Base-by-base conservation (phyloP, 208 protist species). In the Tritrichomonas foetus region DNA sequence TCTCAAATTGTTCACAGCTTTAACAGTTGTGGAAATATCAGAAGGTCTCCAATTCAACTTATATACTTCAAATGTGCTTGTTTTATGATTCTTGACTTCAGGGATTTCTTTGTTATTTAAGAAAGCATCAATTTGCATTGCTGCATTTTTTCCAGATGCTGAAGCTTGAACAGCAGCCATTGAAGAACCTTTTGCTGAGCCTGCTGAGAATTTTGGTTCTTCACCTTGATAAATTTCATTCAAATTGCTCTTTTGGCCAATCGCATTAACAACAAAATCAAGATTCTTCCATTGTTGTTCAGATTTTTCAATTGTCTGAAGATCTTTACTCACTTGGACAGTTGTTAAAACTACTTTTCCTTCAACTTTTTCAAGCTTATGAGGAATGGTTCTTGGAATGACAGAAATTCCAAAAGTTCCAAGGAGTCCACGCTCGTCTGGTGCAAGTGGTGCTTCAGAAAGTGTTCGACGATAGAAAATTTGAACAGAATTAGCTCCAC, bases 81-180 rank as follows among this genome's bases (percentile, higher is more conserved):
- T 36, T 27, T 44, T 44, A 57, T 33, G 16, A 39, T 89, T 57
- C 57, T 25, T 11, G 16, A 57, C 36, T 39, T n/a, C 30, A 47
- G 78, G 78, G 39, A 89, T 89, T 57, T 8, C 25, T 39, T 89
- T 36, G 0, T 36, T 36, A 25, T 53, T 61, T 3, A 89, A 30
- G 27, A 39, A 89, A 39, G 47, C 41, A 30, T 89, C 41, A 47
- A 44, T 53, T 39, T 36, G 39, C 41, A 61, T 53, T 53, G 78
- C 78, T 27, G 47, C 78, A 36, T 89, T 89, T 36, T 89, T 89
- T 1, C 78, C 78, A 39, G 78, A 89, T 53, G 78, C 78, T 53
- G 47, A 53, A 39, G 78, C 78, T 89, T 89, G 47, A 39, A 89
- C 78, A 61, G 78, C 78, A 57, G 47, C 14, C 30, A 47, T 89